Percentiles rank a stretch among this genome's conserved stretches.
phyloP scores from a whole-genome alignment of 2,329 filamentous ascomycete genomes.

The Aspergillus versicolor region DNA sequence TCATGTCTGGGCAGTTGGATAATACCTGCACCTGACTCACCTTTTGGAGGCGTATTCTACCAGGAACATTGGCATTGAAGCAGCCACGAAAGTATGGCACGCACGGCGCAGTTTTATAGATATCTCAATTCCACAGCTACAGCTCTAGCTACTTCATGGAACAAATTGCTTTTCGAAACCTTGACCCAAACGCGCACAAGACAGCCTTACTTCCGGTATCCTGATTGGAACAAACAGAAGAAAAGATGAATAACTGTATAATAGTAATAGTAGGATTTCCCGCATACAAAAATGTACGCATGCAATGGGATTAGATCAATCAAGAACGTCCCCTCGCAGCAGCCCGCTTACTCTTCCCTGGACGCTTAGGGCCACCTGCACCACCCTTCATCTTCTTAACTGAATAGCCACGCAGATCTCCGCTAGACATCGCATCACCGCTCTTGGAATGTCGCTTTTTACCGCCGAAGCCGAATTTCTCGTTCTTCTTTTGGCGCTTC shows the following conservation, averaged over 20 bases:
- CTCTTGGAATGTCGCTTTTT: constrained; percentile 94
- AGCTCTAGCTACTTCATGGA: neutral
- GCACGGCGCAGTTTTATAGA: neutral
- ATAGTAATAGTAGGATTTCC: neutral
- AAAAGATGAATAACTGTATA: neutral
- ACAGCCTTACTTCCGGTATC: constrained; percentile 2
- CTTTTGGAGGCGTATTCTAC: neutral
- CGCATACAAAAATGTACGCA: neutral
- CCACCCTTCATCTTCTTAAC: constrained; percentile 77
- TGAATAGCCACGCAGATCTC: constrained; percentile 78
- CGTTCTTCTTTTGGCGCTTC: constrained; percentile 91
- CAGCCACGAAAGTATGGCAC: neutral
- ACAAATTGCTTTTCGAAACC: constrained; percentile 2
- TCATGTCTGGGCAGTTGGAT: neutral
- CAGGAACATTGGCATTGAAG: neutral
- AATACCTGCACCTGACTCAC: neutral
- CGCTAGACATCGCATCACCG: constrained; percentile 78
- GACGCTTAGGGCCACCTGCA: constrained; percentile 46
- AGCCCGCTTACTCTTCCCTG: constrained; percentile 52
- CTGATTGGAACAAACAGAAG: neutral
- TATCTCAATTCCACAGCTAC: neutral
- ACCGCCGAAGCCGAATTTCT: constrained; percentile 92
- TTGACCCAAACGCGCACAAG: neutral
- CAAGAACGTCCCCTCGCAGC: constrained; percentile 31
- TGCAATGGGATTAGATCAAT: constrained; percentile 1